Evolutionary conservation across 768 basidiomycete species (phyloP).

Genomic region (Podaxis carcinomalis): DNA sequence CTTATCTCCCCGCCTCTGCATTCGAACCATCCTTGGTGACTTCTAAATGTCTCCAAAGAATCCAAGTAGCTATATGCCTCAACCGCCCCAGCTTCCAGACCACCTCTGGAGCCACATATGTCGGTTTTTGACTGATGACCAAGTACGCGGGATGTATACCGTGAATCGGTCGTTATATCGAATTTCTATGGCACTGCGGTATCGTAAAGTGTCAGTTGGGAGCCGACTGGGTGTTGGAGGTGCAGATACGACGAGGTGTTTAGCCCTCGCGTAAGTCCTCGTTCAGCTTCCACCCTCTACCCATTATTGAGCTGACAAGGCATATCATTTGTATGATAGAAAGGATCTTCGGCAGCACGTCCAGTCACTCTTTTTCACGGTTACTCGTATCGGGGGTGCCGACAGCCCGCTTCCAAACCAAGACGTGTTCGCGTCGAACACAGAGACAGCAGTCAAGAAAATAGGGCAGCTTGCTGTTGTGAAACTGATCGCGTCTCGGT

Average conservation of each 20-base stretch:
- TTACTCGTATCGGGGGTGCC: background rate
- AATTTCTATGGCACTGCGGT: conserved; percentile 7
- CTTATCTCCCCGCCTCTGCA: background rate
- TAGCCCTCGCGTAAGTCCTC: background rate
- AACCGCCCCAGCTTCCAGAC: conserved; percentile 2
- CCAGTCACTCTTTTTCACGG: background rate
- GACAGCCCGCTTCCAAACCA: background rate
- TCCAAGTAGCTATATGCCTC: background rate
- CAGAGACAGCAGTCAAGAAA: background rate
- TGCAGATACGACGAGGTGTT: background rate
- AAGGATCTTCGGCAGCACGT: background rate
- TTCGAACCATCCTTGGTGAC: background rate
- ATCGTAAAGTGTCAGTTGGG: background rate
- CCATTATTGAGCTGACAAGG: background rate
- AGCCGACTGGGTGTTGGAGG: background rate
- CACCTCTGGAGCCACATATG: conserved; percentile 1
- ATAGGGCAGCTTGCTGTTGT: background rate
- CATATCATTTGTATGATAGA: background rate
- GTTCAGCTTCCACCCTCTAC: background rate
- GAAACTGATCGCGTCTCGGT: background rate
- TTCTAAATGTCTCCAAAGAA: background rate
- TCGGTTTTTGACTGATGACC: conserved; percentile 5
- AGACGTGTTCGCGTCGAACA: background rate
- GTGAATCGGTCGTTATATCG: conserved; percentile 1
- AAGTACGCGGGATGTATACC: conserved; percentile 4